Evolutionary conservation across 1,139 yeast species (phyloP), one percentile per base, ranked within the genome.

Genomic region (Suhomyces maxii): DNA sequence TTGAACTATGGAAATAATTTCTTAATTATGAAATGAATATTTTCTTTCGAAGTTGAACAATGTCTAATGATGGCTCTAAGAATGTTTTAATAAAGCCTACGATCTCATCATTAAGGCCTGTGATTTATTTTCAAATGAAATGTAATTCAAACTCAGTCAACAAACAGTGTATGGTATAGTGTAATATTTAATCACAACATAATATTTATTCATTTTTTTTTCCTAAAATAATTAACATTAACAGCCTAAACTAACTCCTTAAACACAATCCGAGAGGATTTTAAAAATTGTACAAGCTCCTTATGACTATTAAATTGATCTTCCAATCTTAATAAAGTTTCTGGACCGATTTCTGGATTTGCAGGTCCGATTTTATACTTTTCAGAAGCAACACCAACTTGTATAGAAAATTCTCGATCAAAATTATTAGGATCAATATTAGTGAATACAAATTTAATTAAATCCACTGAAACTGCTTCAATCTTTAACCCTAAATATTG

Each of bases 401-500:
- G 71, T 2, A 77, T 53, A 51, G 66, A 57, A 44, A 67, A 76
- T 50, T 69, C 72, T 30, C 64, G 63, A 36, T 68, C 71, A 13
- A 65, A 58, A 46, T 77, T 62, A 34, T 66, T 60, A 11, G 74
- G 63, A 45, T 73, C 77, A n/a, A 79, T 61, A 51, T 78, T 76
- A 26, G 54, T 60, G 50, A 79, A 79, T 2, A 61, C 59, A 47
- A 79, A 73, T 44, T 60, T 59, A 34, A 79, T 57, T 10, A 67
- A 47, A 44, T 73, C 75, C 8, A 64, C 65, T 3, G 64, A 58
- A 3, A 72, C 48, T 6, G 76, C 80, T 40, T 71, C 73, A 34
- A 79, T 68, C 40, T 61, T 66, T 41, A 79, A 57, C 0, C 84
- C 83, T 42, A 77, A 61, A 47, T 77, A 70, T 42, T 64, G 61